A percentile compares a stretch with the other conserved stretches of the same genome.
phyloP scores from a whole-genome alignment of 2,329 filamentous ascomycete genomes.

The Blumeria hordei region DNA sequence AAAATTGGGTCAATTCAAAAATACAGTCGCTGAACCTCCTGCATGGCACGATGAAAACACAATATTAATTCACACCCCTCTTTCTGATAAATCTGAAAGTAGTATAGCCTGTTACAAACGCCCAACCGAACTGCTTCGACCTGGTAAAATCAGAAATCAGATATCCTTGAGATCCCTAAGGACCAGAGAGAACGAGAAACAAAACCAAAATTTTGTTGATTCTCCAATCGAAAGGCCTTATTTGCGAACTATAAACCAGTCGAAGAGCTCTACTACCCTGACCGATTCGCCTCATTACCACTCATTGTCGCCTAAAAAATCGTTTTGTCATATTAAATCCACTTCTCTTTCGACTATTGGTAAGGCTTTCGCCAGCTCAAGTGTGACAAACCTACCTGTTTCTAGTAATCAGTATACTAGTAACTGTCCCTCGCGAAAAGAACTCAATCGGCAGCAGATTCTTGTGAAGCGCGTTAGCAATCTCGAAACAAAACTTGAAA shows the following conservation, averaged over 20 bases:
- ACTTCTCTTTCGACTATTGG: constrained; percentile 8
- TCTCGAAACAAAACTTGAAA: constrained; percentile 30
- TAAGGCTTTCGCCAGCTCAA: constrained; percentile 4
- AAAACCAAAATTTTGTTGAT: background rate
- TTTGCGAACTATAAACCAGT: background rate
- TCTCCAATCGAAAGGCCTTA: background rate
- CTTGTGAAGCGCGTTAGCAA: constrained; percentile 34
- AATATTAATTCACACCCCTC: background rate
- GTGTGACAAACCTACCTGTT: background rate
- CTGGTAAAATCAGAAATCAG: background rate
- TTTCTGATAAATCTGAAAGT: constrained; percentile 11
- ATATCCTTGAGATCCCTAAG: background rate
- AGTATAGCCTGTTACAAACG: constrained; percentile 8
- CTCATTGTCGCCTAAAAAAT: background rate
- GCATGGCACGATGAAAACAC: background rate
- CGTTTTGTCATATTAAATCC: background rate
- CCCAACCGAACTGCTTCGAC: background rate
- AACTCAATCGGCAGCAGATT: constrained; percentile 30
- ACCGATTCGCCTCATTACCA: background rate
- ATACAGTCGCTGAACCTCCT: constrained; percentile 8
- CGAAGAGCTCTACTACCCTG: background rate
- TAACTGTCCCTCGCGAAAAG: constrained; percentile 25
- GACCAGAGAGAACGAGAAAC: background rate
- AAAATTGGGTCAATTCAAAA: constrained; percentile 20
- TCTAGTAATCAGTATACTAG: background rate